Evolutionary conservation across 208 protist species (phyloP).

Genomic region (Novymonas esmeraldas): DNA sequence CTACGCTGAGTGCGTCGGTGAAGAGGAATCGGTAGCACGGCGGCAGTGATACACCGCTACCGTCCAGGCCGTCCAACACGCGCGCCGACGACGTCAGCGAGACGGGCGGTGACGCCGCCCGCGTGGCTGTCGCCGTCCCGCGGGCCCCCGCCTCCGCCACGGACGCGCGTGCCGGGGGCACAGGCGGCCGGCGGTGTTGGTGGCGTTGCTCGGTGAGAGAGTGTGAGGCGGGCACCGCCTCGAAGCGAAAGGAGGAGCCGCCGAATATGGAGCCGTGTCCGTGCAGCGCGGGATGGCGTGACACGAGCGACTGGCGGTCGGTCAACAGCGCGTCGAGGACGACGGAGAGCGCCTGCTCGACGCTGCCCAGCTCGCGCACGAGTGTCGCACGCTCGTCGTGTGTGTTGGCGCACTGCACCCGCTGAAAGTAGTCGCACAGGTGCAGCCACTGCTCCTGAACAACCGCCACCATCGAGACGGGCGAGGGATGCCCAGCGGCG

Average conservation of each 20-base stretch:
- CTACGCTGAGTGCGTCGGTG: slow-evolving; percentile 16
- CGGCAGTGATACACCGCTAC: slow-evolving; percentile 27
- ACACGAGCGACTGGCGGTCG: slow-evolving; percentile 31
- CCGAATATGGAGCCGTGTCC: slow-evolving; percentile 1
- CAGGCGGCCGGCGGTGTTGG: not conserved
- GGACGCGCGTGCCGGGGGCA: not conserved
- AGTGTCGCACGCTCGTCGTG: slow-evolving; percentile 24
- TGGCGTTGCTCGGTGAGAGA: not conserved
- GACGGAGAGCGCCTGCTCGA: slow-evolving; percentile 39
- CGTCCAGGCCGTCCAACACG: slow-evolving; percentile 13
- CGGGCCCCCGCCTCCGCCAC: not conserved
- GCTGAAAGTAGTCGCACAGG: slow-evolving; percentile 57
- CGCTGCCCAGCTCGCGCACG: slow-evolving; percentile 26
- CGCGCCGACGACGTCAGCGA: slow-evolving; percentile 10
- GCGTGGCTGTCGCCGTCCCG: not conserved
- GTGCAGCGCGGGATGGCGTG: slow-evolving; percentile 1
- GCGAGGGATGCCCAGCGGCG: not conserved
- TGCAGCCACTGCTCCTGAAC: slow-evolving; percentile 51
- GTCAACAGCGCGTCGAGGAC: slow-evolving; percentile 50
- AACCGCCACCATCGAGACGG: slow-evolving; percentile 18
- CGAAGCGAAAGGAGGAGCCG: not conserved
- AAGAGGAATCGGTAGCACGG: slow-evolving; percentile 67
- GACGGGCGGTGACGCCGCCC: not conserved
- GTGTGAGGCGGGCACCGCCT: not conserved
- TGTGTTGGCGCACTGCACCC: slow-evolving; percentile 48